phyloP scores from a whole-genome alignment of 306 rosid genomes.

The Prunus mume region DNA sequence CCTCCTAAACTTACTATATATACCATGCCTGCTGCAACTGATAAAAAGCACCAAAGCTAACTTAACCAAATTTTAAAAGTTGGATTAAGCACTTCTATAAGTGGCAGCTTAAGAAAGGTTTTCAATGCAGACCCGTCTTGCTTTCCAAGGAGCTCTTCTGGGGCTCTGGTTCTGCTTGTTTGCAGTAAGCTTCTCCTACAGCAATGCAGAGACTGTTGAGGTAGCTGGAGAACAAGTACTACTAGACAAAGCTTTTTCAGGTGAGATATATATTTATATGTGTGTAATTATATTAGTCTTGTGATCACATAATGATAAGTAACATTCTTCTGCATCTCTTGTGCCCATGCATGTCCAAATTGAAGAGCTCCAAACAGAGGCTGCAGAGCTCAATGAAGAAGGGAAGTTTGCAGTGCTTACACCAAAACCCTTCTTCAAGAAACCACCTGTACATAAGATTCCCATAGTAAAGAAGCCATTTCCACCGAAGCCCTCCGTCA shows the following conservation, averaged over 20 bases:
- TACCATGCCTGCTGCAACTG: background rate
- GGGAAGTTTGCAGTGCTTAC: background rate
- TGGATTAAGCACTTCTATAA: background rate
- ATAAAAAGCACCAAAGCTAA: constrained; percentile 5
- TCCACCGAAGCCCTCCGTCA: constrained; percentile 5
- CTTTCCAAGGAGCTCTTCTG: constrained; percentile 22
- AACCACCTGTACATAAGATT: background rate
- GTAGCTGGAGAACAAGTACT: background rate
- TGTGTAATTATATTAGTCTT: no score
- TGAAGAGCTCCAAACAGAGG: no score
- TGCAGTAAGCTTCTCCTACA: constrained; percentile 26
- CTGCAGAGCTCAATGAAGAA: constrained; percentile 2
- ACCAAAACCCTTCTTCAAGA: background rate
- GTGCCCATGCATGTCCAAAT: background rate
- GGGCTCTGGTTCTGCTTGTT: constrained; percentile 22
- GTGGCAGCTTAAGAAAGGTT: background rate
- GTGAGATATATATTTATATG: background rate
- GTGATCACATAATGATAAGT: no score
- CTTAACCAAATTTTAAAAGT: no score
- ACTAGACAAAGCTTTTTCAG: constrained; percentile 20
- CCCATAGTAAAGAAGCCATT: background rate
- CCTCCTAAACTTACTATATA: constrained; percentile 15
- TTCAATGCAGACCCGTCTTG: constrained; percentile 15
- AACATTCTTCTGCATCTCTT: background rate
- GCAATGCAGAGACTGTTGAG: background rate